Conservation (phyloP, 1,284 basidiomycete genomes). For the Hemileia vastatrix region DNA sequence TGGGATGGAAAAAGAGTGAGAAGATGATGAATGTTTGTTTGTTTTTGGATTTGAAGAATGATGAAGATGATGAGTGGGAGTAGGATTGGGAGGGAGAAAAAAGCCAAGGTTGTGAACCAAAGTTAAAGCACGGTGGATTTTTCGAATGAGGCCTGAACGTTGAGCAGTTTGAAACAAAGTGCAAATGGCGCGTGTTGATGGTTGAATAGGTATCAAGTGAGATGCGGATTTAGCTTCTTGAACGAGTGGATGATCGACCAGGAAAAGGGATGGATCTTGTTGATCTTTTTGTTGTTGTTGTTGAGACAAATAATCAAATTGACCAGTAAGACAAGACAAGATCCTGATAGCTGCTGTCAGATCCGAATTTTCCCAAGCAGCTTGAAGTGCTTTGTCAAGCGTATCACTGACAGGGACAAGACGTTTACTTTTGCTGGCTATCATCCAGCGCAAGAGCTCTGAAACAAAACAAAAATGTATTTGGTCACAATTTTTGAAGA, state of each 20-base stretch:
- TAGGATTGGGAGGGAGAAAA: neutral
- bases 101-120: neutral
- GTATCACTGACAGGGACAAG: slow-evolving; percentile 10
- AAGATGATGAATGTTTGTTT: too few species aligned
- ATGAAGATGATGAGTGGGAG: neutral
- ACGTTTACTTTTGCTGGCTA: slow-evolving; percentile 4
- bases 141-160: neutral
- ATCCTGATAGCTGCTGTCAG: neutral
- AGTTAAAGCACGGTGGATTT: neutral
- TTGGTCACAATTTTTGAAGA: neutral
- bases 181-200: slow-evolving; percentile 9
- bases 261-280: neutral
- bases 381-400: slow-evolving; percentile 19
- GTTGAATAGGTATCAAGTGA: neutral
- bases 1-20: neutral
- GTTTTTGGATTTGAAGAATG: neutral
- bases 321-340: neutral
- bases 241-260: neutral
- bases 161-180: slow-evolving; percentile 14
- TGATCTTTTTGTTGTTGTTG: neutral
- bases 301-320: too few species aligned
- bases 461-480: neutral
- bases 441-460: slow-evolving; percentile 18
- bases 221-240: neutral
- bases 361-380: slow-evolving; percentile 16